Conservation (phyloP, 257 asterid genomes). For the Solanum sejunctum region DNA sequence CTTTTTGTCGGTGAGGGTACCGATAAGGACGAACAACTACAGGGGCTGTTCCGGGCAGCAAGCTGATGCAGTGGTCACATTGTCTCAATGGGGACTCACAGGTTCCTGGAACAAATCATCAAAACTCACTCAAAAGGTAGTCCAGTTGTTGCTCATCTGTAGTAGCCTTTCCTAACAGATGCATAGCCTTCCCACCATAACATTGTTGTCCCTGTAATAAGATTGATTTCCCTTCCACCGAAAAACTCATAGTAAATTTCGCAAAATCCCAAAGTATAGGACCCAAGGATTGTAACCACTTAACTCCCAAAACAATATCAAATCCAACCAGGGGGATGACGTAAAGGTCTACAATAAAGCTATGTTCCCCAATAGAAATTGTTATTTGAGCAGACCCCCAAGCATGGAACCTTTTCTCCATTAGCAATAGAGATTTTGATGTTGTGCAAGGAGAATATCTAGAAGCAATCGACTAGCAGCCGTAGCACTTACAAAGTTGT, state of each 20-base stretch:
- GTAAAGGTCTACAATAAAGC: not conserved
- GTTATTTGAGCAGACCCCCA: not conserved
- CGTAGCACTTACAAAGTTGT: not conserved
- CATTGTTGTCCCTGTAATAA: not conserved
- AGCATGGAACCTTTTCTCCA: not conserved
- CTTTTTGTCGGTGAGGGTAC: not conserved
- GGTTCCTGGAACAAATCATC: not conserved
- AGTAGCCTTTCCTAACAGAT: not conserved
- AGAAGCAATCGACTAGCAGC: not conserved
- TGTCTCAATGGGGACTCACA: not conserved
- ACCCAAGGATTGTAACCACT: not conserved
- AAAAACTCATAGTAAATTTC: not conserved
- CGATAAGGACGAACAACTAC: not conserved
- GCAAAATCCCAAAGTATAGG: not conserved
- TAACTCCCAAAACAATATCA: not conserved
- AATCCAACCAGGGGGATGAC: not conserved
- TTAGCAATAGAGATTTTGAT: not conserved
- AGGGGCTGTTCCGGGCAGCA: not conserved
- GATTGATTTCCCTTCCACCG: not conserved
- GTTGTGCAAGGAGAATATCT: not conserved
- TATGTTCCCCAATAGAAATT: not conserved
- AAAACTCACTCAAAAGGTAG: not conserved
- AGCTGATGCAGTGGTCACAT: not conserved
- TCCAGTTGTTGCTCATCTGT: not conserved
- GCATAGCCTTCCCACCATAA: not conserved